Evolutionary conservation across 2,329 filamentous ascomycete species (phyloP), one percentile per base, ranked within the genome.

Genomic region (Sclerotinia minor): DNA sequence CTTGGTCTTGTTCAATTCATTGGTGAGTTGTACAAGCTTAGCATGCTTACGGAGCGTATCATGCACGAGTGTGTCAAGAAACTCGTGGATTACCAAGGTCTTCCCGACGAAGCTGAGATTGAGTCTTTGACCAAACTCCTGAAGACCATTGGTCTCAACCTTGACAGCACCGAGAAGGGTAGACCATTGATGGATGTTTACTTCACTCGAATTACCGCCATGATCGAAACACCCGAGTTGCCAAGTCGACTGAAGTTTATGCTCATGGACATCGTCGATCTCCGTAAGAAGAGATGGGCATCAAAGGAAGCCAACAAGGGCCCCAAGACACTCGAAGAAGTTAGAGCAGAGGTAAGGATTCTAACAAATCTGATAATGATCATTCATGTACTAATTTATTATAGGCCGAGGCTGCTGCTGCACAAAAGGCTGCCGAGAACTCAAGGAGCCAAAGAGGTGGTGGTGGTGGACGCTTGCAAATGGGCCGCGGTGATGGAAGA

Each of bases 11-110:
- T 99, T 72, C 94, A 97, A 81, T 99, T 99, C 82, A 99, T 99
- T 77, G 95, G 95, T 83, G 95, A 99, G 81, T 87, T 99, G 57
- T 99, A 96, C 87, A 99, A 98, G 85, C 88, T 99, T 70, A 89
- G 91, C 78, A 99, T 99, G 95, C 86, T 99, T 79, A 99, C 95
- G 70, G 92, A 97, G 80, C 92, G 94, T 79, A 99, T 99, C 81
- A 99, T 99, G 95, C 94, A 99, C 83, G 92, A 97, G 81, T 99
- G 95, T 85, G 93, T 99, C 38, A 90, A 93, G 82, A 97, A 96
- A 81, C 87, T 99, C 71, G 92, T 99, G 73, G 94, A 99, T 81
- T 98, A 96, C 80, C 90, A 94, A 77, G 93, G 92, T 70, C 83
- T 92, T 70, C 95, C 95, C 55, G 95, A 99, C 75, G 95, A 99